These are phyloP conservation scores for Triticum aestivum DNA, from an alignment of 176 grass and related monocot species.

Conservation along the genomic window DNA sequence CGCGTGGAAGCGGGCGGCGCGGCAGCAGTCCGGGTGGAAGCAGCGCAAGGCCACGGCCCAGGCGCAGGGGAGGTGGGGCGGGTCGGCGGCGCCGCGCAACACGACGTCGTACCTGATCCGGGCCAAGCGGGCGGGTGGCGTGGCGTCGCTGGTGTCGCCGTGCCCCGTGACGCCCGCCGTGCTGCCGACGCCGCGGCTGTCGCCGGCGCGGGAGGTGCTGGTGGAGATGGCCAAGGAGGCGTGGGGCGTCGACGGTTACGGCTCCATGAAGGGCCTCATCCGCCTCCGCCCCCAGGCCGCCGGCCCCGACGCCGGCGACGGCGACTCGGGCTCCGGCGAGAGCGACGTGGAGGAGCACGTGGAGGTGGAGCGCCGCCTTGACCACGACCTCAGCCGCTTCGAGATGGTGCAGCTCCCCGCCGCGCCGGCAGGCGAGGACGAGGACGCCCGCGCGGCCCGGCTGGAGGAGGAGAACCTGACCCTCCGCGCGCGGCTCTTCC, in stretches of 20 bases:
- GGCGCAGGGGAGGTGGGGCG: conserved; percentile 31
- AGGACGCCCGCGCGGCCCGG: conserved; percentile 44
- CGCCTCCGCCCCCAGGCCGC: conserved; percentile 57
- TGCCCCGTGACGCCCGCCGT: conserved; percentile 89
- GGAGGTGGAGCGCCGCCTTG: conserved; percentile 90
- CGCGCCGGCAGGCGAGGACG: conserved; percentile 25
- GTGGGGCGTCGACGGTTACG: conserved; percentile 97
- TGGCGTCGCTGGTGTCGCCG: conserved; percentile 79
- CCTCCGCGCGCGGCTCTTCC: conserved; percentile 68
- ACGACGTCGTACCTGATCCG: conserved; percentile 94
- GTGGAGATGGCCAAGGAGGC: conserved; percentile 98
- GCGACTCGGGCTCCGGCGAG: conserved; percentile 66
- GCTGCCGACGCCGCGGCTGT: conserved; percentile 81
- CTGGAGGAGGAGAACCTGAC: conserved; percentile 85
- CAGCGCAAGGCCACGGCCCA: conserved; percentile 24
- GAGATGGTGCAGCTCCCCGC: conserved; percentile 85
- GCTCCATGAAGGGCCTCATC: conserved; percentile 97
- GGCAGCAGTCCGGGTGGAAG: conserved; percentile 19
- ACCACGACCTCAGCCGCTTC: conserved; percentile 97
- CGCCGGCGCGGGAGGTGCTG: conserved; percentile 82
- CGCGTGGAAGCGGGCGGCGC: conserved; percentile 42
- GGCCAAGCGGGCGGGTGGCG: conserved; percentile 77
- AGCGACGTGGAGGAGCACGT: conserved; percentile 96
- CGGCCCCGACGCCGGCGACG: conserved; percentile 36
- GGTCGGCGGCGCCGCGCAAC: conserved; percentile 84